Evolutionary conservation across 768 basidiomycete species (phyloP).

Genomic region (Stropharia rugosoannulata): DNA sequence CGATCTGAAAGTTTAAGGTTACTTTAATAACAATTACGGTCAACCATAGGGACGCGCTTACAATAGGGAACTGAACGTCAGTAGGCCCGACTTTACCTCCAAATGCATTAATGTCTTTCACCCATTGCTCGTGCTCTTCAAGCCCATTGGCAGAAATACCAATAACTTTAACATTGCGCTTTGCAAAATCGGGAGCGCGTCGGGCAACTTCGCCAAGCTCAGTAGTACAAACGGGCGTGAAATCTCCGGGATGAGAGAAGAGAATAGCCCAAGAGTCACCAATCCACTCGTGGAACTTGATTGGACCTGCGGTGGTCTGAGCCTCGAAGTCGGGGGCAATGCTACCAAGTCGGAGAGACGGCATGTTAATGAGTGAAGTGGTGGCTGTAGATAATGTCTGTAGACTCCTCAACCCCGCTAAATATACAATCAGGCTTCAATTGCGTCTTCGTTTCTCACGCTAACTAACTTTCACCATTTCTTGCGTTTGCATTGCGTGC

Average conservation of each 20-base stretch:
- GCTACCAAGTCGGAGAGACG: constrained; percentile 76
- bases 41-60: constrained; percentile 32
- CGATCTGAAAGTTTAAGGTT: constrained; percentile 57
- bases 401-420: constrained; percentile 9
- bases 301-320: constrained; percentile 80
- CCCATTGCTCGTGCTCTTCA: constrained; percentile 83
- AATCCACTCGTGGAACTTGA: constrained; percentile 94
- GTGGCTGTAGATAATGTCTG: constrained; percentile 6
- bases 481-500: constrained; percentile 46
- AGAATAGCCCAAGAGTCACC: constrained; percentile 86
- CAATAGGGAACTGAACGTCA: constrained; percentile 89
- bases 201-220: constrained; percentile 96
- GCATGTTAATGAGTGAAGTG: constrained; percentile 26
- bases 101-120: constrained; percentile 81
- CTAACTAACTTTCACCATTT: constrained; percentile 23
- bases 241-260: constrained; percentile 94
- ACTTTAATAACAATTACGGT: not conserved
- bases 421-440: constrained; percentile 26
- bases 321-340: constrained; percentile 92
- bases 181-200: constrained; percentile 78
- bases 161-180: constrained; percentile 90
- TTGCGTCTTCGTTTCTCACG: constrained; percentile 71
- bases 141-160: constrained; percentile 92
- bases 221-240: constrained; percentile 94
- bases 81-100: constrained; percentile 72